A percentile compares a stretch with the other conserved stretches of the same genome.
phyloP scores from a whole-genome alignment of 768 basidiomycete genomes.

The Mycena galericulata region DNA sequence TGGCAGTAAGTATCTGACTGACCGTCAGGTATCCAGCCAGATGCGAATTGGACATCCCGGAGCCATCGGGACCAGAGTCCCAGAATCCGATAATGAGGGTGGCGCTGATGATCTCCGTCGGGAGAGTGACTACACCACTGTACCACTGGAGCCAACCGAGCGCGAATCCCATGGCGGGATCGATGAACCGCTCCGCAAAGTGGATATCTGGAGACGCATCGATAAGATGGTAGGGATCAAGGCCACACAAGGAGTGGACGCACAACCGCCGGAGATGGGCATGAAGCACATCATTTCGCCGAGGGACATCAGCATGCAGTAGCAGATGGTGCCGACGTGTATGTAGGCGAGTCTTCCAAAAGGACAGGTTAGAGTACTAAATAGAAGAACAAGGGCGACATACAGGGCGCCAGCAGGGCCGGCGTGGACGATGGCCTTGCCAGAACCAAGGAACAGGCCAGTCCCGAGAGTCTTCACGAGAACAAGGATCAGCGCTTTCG shows the following conservation, averaged over 20 bases:
- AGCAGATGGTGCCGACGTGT: slow-evolving; percentile 53
- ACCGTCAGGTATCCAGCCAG: slow-evolving; percentile 26
- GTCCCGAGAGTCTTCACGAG: slow-evolving; percentile 61
- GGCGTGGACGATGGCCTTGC: slow-evolving; percentile 58
- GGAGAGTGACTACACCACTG: slow-evolving; percentile 52
- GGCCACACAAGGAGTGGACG: neutral
- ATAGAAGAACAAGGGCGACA: neutral
- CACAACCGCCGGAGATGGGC: slow-evolving; percentile 34
- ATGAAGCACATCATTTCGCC: slow-evolving; percentile 50
- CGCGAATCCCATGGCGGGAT: slow-evolving; percentile 59
- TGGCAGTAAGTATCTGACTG: slow-evolving; percentile 30
- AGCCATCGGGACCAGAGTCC: slow-evolving; percentile 38
- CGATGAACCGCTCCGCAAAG: slow-evolving; percentile 65
- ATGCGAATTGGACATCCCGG: slow-evolving; percentile 25
- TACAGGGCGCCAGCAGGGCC: slow-evolving; percentile 64
- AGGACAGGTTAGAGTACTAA: neutral
- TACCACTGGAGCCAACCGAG: slow-evolving; percentile 58
- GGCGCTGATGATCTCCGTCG: slow-evolving; percentile 66
- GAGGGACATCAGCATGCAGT: slow-evolving; percentile 48
- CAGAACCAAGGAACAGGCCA: slow-evolving; percentile 68
- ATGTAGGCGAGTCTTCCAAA: slow-evolving; percentile 53
- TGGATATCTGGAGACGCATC: slow-evolving; percentile 63
- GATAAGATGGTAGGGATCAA: slow-evolving; percentile 21
- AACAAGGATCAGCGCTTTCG: slow-evolving; percentile 42
- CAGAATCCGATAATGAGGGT: slow-evolving; percentile 62